Conservation (phyloP, 2,329 filamentous ascomycete species). For the Diplodia mutila region DNA sequence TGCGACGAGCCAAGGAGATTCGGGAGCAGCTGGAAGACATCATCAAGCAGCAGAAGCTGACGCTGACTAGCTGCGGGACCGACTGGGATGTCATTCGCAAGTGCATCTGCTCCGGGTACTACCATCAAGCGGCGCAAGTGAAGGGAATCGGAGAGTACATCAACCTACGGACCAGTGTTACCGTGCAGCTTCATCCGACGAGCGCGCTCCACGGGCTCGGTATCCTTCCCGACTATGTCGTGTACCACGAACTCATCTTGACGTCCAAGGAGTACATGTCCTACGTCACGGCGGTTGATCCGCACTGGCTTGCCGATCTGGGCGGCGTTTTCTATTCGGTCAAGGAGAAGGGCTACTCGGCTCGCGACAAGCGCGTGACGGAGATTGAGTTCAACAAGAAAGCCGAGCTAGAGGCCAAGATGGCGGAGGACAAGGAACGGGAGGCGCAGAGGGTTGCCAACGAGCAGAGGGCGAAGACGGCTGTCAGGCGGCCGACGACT, state of each 20-base stretch:
- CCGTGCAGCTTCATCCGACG: conserved; percentile 92
- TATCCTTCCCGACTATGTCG: conserved; percentile 93
- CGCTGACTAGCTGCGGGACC: conserved; percentile 83
- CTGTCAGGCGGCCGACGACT: conserved; percentile 17
- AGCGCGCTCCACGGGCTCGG: conserved; percentile 90
- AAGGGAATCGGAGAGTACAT: conserved; percentile 98
- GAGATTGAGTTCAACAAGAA: conserved; percentile 91
- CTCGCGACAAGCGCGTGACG: conserved; percentile 80
- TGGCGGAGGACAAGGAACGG: conserved; percentile 79
- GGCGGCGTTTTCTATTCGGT: conserved; percentile 97
- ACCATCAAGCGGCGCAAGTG: conserved; percentile 94
- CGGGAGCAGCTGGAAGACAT: conserved; percentile 92
- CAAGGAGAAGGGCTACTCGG: conserved; percentile 95
- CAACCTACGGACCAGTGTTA: conserved; percentile 92
- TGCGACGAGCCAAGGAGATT: conserved; percentile 90
- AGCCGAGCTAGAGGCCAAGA: conserved; percentile 91
- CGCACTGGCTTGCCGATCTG: conserved; percentile 94
- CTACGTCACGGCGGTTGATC: conserved; percentile 92
- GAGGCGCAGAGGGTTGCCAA: conserved; percentile 59
- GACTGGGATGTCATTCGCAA: conserved; percentile 96
- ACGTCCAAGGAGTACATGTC: conserved; percentile 98
- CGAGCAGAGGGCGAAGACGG: conserved; percentile 35
- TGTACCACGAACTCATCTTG: conserved; percentile 97
- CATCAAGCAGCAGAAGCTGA: conserved; percentile 91
- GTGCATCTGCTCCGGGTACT: conserved; percentile 97